These are phyloP conservation scores for Hypoxylon sp. DNA, from an alignment of 2,329 filamentous ascomycete species.

Conservation along the genomic window DNA sequence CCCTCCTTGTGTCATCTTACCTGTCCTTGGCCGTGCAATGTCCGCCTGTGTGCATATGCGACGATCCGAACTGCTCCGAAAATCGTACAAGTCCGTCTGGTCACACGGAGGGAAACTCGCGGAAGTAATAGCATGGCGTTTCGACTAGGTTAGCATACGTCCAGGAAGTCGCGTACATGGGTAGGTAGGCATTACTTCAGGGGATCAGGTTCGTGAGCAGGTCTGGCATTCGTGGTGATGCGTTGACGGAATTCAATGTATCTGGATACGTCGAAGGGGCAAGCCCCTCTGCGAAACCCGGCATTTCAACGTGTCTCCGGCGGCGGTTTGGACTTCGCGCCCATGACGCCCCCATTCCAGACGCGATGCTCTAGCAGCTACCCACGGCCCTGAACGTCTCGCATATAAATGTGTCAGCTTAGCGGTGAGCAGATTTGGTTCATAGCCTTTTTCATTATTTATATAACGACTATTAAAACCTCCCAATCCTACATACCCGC, in stretches of 20 bases:
- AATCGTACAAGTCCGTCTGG: background rate
- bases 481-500: constrained; percentile 7
- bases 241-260: constrained; percentile 62
- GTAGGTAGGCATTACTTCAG: background rate
- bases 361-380: constrained; percentile 62
- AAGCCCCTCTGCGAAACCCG: constrained; percentile 63
- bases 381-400: constrained; percentile 63
- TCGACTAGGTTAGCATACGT: no score
- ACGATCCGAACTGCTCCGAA: background rate
- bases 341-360: constrained; percentile 73
- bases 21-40: background rate
- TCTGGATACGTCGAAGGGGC: constrained; percentile 72
- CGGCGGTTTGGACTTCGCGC: constrained; percentile 65
- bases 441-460: constrained; percentile 27
- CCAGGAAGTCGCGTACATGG: no score
- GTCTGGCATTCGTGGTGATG: background rate
- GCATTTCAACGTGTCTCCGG: constrained; percentile 53
- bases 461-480: constrained; percentile 29
- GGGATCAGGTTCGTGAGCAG: background rate
- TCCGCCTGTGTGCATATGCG: background rate
- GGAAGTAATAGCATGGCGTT: background rate
- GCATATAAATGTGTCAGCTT: no score
- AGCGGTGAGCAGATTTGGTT: background rate
- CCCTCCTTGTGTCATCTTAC: background rate
- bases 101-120: background rate